These are phyloP conservation scores for Alternaria conjuncta DNA, from an alignment of 2,329 filamentous ascomycete genomes.

Conservation along the genomic window DNA sequence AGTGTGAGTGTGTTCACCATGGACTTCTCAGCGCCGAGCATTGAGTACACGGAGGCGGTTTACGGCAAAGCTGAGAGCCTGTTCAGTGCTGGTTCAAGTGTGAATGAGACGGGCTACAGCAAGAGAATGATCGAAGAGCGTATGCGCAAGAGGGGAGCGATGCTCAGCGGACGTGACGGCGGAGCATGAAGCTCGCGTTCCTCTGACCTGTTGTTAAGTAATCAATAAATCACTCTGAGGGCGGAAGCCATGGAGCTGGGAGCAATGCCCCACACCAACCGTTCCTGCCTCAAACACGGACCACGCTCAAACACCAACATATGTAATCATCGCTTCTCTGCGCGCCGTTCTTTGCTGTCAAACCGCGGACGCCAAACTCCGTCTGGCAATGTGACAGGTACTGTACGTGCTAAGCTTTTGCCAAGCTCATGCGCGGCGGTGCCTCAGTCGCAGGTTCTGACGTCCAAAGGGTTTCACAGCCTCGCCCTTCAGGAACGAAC, in stretches of 20 bases:
- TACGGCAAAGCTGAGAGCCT: constrained; percentile 21
- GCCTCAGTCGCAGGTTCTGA: constrained; percentile 19
- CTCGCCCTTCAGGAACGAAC: constrained; percentile 8
- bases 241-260: background rate
- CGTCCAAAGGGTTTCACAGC: constrained; percentile 28
- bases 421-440: constrained; percentile 23
- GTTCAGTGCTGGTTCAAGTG: constrained; percentile 7
- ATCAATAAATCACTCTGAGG: constrained; percentile 1
- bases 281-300: background rate
- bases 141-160: constrained; percentile 22
- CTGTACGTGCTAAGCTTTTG: constrained; percentile 26
- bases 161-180: constrained; percentile 11
- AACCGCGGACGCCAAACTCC: background rate
- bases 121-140: constrained; percentile 26
- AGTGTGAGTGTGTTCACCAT: constrained; percentile 58
- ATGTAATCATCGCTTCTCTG: background rate
- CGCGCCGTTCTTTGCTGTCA: background rate
- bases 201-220: background rate
- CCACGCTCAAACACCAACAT: constrained; percentile 1
- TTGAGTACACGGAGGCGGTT: constrained; percentile 30
- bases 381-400: constrained; percentile 10
- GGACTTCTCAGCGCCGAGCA: constrained; percentile 58
- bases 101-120: constrained; percentile 17
- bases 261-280: background rate
- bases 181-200: background rate